A percentile compares a stretch with the other conserved stretches of the same genome.
Evolutionary conservation across 805 yeast genomes (phyloP).

Genomic region (Wickerhamiella australiensis): DNA sequence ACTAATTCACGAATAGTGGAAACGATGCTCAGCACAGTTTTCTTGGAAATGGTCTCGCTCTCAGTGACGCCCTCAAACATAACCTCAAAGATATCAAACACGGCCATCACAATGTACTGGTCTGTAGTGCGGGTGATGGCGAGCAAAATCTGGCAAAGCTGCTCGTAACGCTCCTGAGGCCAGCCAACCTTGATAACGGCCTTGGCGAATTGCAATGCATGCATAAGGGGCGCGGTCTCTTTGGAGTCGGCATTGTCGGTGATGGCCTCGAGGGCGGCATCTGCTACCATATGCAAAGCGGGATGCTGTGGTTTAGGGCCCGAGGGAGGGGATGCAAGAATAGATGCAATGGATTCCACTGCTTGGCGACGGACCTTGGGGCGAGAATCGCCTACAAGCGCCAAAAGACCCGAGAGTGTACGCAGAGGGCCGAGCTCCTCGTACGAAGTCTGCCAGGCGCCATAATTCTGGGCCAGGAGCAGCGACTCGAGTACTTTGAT

Average conservation of each 20-base stretch:
- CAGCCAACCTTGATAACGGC: slow-evolving; percentile 50
- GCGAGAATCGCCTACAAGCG: slow-evolving; percentile 73
- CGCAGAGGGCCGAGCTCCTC: slow-evolving; percentile 23
- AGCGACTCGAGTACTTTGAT: slow-evolving; percentile 76
- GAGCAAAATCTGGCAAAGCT: slow-evolving; percentile 62
- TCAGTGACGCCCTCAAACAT: slow-evolving; percentile 48
- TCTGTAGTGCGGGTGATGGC: slow-evolving; percentile 72
- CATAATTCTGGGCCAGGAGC: slow-evolving; percentile 65
- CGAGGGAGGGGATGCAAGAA: slow-evolving; percentile 52
- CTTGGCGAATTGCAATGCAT: slow-evolving; percentile 61
- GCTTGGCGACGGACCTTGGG: slow-evolving; percentile 96
- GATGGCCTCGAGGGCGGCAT: slow-evolving; percentile 34
- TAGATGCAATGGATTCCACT: slow-evolving; percentile 63
- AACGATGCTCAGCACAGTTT: slow-evolving; percentile 50
- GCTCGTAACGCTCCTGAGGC: slow-evolving; percentile 60
- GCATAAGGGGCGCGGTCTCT: slow-evolving; percentile 42
- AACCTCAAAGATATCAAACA: slow-evolving; percentile 75
- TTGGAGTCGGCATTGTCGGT: slow-evolving; percentile 17
- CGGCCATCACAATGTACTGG: slow-evolving; percentile 68
- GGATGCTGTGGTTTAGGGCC: slow-evolving; percentile 71
- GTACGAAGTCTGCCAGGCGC: slow-evolving; percentile 46
- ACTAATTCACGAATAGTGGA: slow-evolving; percentile 64
- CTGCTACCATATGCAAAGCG: slow-evolving; percentile 59
- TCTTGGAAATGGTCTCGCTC: slow-evolving; percentile 37
- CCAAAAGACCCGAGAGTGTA: slow-evolving; percentile 25